These are phyloP conservation scores for Nitzschia sp. DNA, from an alignment of 108 stramenopile genomes.

Conservation along the genomic window DNA sequence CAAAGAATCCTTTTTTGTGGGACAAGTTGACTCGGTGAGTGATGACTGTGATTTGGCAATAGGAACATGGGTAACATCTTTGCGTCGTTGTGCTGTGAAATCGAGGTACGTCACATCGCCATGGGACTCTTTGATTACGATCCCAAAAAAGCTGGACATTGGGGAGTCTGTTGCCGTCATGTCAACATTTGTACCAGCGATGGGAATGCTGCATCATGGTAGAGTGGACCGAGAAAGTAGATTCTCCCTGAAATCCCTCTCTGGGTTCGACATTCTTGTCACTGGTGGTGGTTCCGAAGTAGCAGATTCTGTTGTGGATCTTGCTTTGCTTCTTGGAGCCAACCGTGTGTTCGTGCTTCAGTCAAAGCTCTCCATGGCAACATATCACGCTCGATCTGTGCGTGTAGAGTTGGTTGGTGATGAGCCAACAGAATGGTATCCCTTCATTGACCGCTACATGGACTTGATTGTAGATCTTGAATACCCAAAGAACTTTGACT, in stretches of 20 bases:
- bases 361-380: slow-evolving; percentile 6
- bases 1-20: slow-evolving; percentile 19
- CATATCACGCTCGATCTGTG: slow-evolving; percentile 9
- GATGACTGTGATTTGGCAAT: not conserved
- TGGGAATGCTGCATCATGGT: slow-evolving; percentile 43
- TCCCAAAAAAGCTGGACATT: slow-evolving; percentile 30
- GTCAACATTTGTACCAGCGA: slow-evolving; percentile 40
- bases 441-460: slow-evolving; percentile 21
- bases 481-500: slow-evolving; percentile 27
- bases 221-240: slow-evolving; percentile 19
- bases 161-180: slow-evolving; percentile 34
- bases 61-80: slow-evolving; percentile 18
- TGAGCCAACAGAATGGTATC: slow-evolving; percentile 21
- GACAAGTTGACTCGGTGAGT: not conserved
- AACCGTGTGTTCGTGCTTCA: slow-evolving; percentile 19
- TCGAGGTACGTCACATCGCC: slow-evolving; percentile 19
- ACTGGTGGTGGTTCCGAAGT: slow-evolving; percentile 27
- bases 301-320: slow-evolving; percentile 30
- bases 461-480: slow-evolving; percentile 42
- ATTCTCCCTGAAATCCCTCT: slow-evolving; percentile 19
- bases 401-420: slow-evolving; percentile 18
- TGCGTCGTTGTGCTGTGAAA: slow-evolving; percentile 17
- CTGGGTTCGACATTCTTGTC: slow-evolving; percentile 27
- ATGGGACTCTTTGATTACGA: slow-evolving; percentile 21
- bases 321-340: slow-evolving; percentile 34